Percentiles rank a stretch among this genome's conserved stretches.
Conservation (phyloP, 169 alveolate species). For the Plasmodium fragile region DNA sequence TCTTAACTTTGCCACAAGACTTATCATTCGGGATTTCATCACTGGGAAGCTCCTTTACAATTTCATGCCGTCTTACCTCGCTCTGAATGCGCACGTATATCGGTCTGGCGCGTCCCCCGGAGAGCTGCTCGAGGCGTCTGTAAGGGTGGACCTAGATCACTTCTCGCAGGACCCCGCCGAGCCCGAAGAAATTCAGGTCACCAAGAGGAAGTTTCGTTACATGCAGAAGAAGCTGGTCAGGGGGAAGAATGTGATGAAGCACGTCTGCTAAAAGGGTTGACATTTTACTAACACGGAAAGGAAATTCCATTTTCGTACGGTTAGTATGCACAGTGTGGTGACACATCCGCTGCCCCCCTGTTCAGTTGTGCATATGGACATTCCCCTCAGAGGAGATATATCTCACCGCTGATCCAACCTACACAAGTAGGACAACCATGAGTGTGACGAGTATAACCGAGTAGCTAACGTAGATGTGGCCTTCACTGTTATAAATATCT, state of each 20-base stretch:
- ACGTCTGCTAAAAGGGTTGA: background rate
- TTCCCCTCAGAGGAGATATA: background rate
- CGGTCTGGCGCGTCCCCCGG: background rate
- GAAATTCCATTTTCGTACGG: background rate
- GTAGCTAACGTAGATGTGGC: background rate
- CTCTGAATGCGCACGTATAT: background rate
- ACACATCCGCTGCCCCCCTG: background rate
- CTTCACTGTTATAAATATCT: background rate
- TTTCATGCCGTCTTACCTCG: constrained; percentile 76
- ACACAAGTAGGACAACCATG: background rate
- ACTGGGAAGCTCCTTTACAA: constrained; percentile 94
- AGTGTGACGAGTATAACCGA: background rate
- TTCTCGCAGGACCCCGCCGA: background rate
- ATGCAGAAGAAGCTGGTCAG: constrained; percentile 47
- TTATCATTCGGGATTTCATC: constrained; percentile 94
- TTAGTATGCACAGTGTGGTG: background rate
- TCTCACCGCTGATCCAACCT: background rate
- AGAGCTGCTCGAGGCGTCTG: background rate
- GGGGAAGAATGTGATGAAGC: constrained; percentile 55
- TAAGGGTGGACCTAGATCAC: background rate
- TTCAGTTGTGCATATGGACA: background rate
- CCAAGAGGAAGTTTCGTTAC: constrained; percentile 66
- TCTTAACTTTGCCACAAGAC: constrained; percentile 94
- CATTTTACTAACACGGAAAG: too few relatives aligned
- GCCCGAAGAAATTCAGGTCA: constrained; percentile 14